Base-by-base conservation (phyloP, 768 basidiomycete species). In the Lentinus brumalis region DNA sequence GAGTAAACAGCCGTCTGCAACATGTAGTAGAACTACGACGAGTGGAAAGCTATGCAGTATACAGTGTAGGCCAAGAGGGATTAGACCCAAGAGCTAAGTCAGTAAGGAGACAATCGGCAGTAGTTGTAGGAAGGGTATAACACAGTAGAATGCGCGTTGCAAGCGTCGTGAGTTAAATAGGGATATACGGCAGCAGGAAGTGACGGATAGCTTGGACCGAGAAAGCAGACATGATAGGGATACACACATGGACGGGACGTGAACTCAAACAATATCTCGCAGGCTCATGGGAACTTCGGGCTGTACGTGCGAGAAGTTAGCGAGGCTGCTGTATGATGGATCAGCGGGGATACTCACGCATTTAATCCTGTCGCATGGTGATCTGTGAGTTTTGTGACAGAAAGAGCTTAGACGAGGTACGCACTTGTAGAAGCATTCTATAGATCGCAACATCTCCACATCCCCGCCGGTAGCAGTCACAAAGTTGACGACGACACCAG, bases 371-470 rank as follows among this genome's bases (percentile, higher is more conserved):
- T 15, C 32, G 57, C 32, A 47, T 30, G 46, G 35, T 4, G 16
- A 61, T 67, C 46, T 66, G 55, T 45, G 21, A 58, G 21, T 44
- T 14, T 18, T 29, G 18, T 40, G 16, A 61, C 49, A 29, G 11
- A 31, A 8, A 9, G 16, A 12, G 35, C 2, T 15, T n/a, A 30
- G 52, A 54, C 4, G 29, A 45, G 40, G 61, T 55, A 74, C 84
- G 66, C 66, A 93, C 92, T 94, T 94, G 83, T 96, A 98, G 78
- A 94, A 96, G 83, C 95, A 96, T 80, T 98, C 96, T 81, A 98
- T 98, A 67, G 92, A 92, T 70, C 96, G 86, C 63, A 98, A 79
- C 95, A 98, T 97, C 78, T 98, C 96, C 57, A 98, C 96, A 73
- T 98, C 96, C 44, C 95, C 96, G 32, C 96, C 95, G 14, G 94